Evolutionary conservation across 345 rosid genomes (phyloP).

Genomic region (Brassica incana): DNA sequence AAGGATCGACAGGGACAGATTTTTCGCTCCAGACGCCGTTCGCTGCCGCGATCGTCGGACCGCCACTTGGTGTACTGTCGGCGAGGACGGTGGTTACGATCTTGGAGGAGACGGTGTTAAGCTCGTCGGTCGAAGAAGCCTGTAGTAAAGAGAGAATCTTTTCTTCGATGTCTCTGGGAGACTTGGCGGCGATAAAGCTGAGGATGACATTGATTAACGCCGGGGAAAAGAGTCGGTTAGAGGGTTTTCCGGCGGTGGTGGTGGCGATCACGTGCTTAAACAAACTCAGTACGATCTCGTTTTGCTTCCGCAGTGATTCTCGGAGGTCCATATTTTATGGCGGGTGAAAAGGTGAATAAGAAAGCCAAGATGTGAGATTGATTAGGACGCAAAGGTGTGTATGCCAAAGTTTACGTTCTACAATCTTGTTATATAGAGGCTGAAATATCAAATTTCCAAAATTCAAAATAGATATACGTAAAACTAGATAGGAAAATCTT

Average conservation of each 20-base stretch:
- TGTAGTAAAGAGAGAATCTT: constrained; percentile 68
- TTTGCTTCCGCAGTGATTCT: constrained; percentile 47
- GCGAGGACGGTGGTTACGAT: constrained; percentile 55
- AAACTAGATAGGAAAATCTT: neutral
- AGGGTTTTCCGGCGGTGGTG: constrained; percentile 42
- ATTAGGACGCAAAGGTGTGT: neutral
- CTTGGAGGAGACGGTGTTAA: constrained; percentile 54
- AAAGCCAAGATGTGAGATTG: neutral
- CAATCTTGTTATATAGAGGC: neutral
- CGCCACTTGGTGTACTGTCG: constrained; percentile 59
- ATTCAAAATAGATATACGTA: neutral
- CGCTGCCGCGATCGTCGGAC: constrained; percentile 56
- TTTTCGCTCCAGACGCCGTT: constrained; percentile 65
- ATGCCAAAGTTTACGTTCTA: neutral
- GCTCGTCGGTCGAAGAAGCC: constrained; percentile 55
- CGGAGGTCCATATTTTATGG: neutral
- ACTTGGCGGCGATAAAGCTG: constrained; percentile 59
- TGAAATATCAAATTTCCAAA: neutral
- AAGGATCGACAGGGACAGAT: constrained; percentile 48
- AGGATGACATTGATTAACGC: constrained; percentile 62
- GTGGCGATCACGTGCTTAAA: constrained; percentile 45
- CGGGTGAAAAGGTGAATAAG: neutral
- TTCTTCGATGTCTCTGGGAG: constrained; percentile 36
- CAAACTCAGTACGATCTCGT: constrained; percentile 52
- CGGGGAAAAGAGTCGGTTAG: constrained; percentile 67